phyloP scores from a whole-genome alignment of 305 asterid genomes.

The Solanum hybrid region DNA sequence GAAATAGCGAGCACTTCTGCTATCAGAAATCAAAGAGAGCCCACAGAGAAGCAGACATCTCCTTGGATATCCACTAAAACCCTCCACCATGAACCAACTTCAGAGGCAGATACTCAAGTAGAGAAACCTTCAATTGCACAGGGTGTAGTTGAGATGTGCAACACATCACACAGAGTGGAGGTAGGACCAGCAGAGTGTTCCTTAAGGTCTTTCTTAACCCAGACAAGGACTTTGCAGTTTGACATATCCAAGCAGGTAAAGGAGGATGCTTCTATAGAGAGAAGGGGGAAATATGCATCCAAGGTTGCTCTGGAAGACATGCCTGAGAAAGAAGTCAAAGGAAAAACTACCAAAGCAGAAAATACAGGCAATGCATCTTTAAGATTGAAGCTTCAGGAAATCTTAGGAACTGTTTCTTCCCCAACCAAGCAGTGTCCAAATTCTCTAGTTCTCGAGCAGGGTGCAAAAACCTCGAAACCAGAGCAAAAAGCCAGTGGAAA shows the following conservation, averaged over 20 bases:
- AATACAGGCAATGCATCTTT: slow-evolving; percentile 50
- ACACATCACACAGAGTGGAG: slow-evolving; percentile 32
- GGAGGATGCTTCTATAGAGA: slow-evolving; percentile 28
- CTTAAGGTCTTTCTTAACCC: slow-evolving; percentile 24
- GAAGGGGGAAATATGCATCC: slow-evolving; percentile 23
- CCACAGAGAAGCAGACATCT: slow-evolving; percentile 29
- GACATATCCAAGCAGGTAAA: slow-evolving; percentile 23
- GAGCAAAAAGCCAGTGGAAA: neutral
- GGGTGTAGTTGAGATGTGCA: slow-evolving; percentile 14
- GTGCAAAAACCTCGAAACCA: slow-evolving; percentile 14
- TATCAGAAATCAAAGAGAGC: slow-evolving; percentile 24
- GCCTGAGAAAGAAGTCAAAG: slow-evolving; percentile 29
- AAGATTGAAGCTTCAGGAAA: slow-evolving; percentile 74
- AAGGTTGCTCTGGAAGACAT: slow-evolving; percentile 29
- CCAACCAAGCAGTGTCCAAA: slow-evolving; percentile 30
- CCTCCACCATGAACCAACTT: slow-evolving; percentile 30
- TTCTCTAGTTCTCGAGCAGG: slow-evolving; percentile 19
- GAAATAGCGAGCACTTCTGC: slow-evolving; percentile 20
- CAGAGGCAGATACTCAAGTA: slow-evolving; percentile 30
- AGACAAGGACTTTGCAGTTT: slow-evolving; percentile 21
- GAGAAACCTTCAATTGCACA: slow-evolving; percentile 33
- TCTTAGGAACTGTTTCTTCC: slow-evolving; percentile 64
- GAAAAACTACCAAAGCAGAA: slow-evolving; percentile 33
- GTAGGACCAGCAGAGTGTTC: slow-evolving; percentile 39
- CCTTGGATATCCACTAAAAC: slow-evolving; percentile 59